Conservation (phyloP, 345 rosid species). For the Lumnitzera littorea region DNA sequence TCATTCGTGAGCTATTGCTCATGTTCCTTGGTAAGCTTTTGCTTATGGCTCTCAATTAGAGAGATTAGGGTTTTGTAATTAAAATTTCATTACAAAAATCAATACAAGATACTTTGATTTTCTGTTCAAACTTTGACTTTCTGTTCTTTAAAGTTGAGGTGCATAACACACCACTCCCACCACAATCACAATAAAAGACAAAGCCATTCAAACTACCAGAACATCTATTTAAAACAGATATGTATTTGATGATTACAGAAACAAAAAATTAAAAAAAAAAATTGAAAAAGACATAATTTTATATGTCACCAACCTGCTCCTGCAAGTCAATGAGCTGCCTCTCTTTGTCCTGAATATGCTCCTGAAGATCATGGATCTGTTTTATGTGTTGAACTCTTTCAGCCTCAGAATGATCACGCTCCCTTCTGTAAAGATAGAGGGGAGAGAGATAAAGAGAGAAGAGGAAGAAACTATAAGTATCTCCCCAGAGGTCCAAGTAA, state of each 20-base stretch:
- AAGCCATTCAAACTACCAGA: background rate
- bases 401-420: slow-evolving; percentile 96
- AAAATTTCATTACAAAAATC: too few relatives aligned
- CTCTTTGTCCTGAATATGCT: slow-evolving; percentile 85
- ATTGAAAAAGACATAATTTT: background rate
- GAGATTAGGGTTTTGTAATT: too few relatives aligned
- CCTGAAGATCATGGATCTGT: slow-evolving; percentile 81
- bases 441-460: background rate
- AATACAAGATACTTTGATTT: too few relatives aligned
- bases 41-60: too few relatives aligned
- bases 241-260: background rate
- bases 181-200: too few relatives aligned
- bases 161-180: too few relatives aligned
- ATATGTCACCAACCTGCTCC: slow-evolving; percentile 61
- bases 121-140: too few relatives aligned
- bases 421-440: slow-evolving; percentile 51
- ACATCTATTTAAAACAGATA: background rate
- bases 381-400: slow-evolving; percentile 79
- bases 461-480: slow-evolving; percentile 7
- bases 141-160: too few relatives aligned
- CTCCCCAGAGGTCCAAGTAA: slow-evolving; percentile 7
- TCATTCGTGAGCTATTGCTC: too few relatives aligned
- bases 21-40: too few relatives aligned
- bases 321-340: slow-evolving; percentile 76
- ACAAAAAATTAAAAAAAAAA: too few relatives aligned